These are phyloP conservation scores for Lantana camara DNA, from an alignment of 257 asterid species.

Conservation along the genomic window DNA sequence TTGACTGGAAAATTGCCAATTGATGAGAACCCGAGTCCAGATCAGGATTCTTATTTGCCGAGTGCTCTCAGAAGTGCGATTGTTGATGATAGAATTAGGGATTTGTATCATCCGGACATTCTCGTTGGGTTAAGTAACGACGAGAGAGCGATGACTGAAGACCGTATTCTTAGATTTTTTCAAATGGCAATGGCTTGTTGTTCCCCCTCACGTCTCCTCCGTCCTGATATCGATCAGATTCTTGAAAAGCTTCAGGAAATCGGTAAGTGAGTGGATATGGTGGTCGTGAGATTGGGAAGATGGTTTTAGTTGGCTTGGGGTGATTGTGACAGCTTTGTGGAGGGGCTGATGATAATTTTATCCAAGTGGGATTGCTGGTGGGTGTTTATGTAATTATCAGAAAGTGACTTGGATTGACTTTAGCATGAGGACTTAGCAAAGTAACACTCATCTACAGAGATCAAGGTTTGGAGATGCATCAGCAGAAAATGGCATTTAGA, in stretches of 20 bases:
- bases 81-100: constrained; percentile 52
- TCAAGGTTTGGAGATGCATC: neutral
- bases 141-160: constrained; percentile 42
- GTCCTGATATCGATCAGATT: constrained; percentile 59
- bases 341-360: neutral
- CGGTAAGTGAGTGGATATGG: constrained; percentile 31
- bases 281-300: neutral
- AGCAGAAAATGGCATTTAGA: neutral
- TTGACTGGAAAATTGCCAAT: constrained; percentile 61
- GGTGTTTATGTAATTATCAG: neutral
- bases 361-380: neutral
- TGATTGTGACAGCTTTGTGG: neutral
- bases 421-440: neutral
- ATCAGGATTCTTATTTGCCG: constrained; percentile 61
- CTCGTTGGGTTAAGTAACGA: constrained; percentile 50
- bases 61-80: constrained; percentile 55
- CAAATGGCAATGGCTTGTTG: constrained; percentile 85
- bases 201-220: constrained; percentile 63
- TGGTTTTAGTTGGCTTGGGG: neutral
- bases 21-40: constrained; percentile 45
- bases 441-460: neutral
- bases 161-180: constrained; percentile 47
- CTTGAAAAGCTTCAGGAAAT: constrained; percentile 70
- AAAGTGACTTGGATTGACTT: constrained; percentile 13
- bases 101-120: constrained; percentile 59